Percentiles rank a stretch among this genome's conserved stretches.
These are phyloP conservation scores for Hirsutella minnesotensis DNA, from an alignment of 2,329 filamentous ascomycete genomes.

Conservation along the genomic window DNA sequence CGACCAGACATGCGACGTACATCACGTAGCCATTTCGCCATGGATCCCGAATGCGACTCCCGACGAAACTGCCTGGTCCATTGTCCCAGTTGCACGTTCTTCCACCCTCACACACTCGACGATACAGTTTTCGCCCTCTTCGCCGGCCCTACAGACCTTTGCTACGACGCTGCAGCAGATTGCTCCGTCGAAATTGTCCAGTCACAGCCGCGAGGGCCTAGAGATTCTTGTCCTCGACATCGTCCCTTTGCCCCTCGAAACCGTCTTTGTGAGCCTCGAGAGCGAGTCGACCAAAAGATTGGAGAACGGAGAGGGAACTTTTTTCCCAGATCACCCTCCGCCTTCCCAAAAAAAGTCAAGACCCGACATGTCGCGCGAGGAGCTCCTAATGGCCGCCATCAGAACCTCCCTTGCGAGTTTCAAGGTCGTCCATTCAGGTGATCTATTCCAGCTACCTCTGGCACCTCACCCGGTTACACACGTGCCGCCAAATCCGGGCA, in stretches of 20 bases:
- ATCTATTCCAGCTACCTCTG: constrained; percentile 66
- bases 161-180: constrained; percentile 59
- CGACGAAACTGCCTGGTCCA: constrained; percentile 65
- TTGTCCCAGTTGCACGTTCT: constrained; percentile 62
- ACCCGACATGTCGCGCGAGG: constrained; percentile 31
- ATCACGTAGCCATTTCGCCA: constrained; percentile 62
- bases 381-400: constrained; percentile 52
- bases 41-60: constrained; percentile 50
- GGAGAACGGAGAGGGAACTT: constrained; percentile 73
- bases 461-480: constrained; percentile 81
- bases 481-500: constrained; percentile 70
- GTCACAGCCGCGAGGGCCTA: constrained; percentile 62
- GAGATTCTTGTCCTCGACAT: constrained; percentile 79
- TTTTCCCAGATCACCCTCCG: constrained; percentile 52
- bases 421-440: constrained; percentile 71
- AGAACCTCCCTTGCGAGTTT: constrained; percentile 63
- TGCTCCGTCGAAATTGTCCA: constrained; percentile 62
- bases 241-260: constrained; percentile 66
- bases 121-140: constrained; percentile 65
- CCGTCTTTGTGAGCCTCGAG: constrained; percentile 78
- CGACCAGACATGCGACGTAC: constrained; percentile 25
- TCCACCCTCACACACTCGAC: constrained; percentile 61
- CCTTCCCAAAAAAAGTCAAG: constrained; percentile 24
- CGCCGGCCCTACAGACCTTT: constrained; percentile 66
- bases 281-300: constrained; percentile 67